A percentile compares a stretch with the other conserved stretches of the same genome.
Conservation (phyloP, 2,329 filamentous ascomycete genomes). For the Chrysoporthe austroafricana region DNA sequence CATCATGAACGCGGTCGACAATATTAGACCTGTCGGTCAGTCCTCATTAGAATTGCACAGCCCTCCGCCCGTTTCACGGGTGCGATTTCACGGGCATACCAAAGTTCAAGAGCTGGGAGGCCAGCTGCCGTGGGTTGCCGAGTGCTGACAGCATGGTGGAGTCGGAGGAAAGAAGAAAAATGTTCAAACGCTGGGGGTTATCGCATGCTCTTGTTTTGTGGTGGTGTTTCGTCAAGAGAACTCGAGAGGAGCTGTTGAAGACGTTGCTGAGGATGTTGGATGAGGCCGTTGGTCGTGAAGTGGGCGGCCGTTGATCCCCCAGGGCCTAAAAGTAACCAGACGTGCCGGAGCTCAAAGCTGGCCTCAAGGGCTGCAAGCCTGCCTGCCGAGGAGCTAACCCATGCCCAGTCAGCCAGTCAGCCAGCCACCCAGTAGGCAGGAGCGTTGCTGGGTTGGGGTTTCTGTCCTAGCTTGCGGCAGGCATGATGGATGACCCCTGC, state of each 20-base stretch:
- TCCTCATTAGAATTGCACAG: neutral
- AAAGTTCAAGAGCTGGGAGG: constrained; percentile 86
- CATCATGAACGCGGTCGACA: constrained; percentile 90
- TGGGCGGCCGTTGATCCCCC: neutral
- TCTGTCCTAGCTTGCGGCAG: neutral
- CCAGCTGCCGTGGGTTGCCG: constrained; percentile 77
- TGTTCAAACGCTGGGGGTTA: neutral
- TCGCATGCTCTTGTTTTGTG: neutral
- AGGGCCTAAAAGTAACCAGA: neutral
- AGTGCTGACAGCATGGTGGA: constrained; percentile 69
- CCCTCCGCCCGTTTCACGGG: neutral
- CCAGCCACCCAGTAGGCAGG: neutral
- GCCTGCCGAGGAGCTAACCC: constrained; percentile 2
- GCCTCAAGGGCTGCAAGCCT: neutral
- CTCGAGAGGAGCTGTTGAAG: too few species aligned
- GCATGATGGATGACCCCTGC: neutral
- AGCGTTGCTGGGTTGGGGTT: neutral
- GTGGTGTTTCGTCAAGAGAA: too few species aligned
- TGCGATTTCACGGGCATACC: constrained; percentile 38
- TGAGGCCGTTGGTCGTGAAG: neutral
- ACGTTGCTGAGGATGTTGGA: neutral
- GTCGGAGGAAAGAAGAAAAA: too few species aligned
- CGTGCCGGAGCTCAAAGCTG: neutral
- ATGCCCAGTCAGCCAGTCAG: neutral
- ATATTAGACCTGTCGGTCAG: constrained; percentile 62